Evolutionary conservation across 441 rosid species (phyloP).

Genomic region (Bocquillonia castaneifolia): DNA sequence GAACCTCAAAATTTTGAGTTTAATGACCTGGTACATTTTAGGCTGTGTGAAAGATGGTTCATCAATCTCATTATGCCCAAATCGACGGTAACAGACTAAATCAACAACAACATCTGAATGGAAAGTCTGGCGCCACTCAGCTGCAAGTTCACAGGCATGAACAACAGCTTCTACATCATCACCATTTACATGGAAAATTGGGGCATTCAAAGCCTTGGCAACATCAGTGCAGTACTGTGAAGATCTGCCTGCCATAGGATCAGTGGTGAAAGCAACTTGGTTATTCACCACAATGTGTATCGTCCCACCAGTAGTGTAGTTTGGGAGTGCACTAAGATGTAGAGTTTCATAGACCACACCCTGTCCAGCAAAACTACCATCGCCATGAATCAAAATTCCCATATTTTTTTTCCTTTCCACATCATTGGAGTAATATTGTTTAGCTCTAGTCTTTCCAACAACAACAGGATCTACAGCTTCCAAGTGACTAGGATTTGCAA

Average conservation of each 20-base stretch:
- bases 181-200: constrained; percentile 88
- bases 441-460: constrained; percentile 95
- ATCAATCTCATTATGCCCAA: constrained; percentile 93
- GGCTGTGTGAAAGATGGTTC: constrained; percentile 97
- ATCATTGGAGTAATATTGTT: constrained; percentile 86
- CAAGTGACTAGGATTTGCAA: constrained; percentile 97
- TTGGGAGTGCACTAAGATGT: constrained; percentile 94
- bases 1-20: too few species aligned
- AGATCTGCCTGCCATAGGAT: constrained; percentile 89
- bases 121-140: constrained; percentile 96
- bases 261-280: constrained; percentile 98
- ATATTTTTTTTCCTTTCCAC: constrained; percentile 72
- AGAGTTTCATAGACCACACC: constrained; percentile 96
- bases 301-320: constrained; percentile 92
- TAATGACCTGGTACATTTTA: constrained; percentile 96
- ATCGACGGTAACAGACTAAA: constrained; percentile 83
- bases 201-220: constrained; percentile 92
- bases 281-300: constrained; percentile 96
- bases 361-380: constrained; percentile 98
- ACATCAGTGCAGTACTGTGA: constrained; percentile 97
- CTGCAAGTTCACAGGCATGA: constrained; percentile 91
- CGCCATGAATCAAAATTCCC: constrained; percentile 91
- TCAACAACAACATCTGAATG: constrained; percentile 95
- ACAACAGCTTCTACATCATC: constrained; percentile 97
- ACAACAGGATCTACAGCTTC: constrained; percentile 98